A percentile compares a stretch with the other conserved stretches of the same genome.
phyloP scores from a whole-genome alignment of 129 eudicot genomes.

The Cynara cardunculus region DNA sequence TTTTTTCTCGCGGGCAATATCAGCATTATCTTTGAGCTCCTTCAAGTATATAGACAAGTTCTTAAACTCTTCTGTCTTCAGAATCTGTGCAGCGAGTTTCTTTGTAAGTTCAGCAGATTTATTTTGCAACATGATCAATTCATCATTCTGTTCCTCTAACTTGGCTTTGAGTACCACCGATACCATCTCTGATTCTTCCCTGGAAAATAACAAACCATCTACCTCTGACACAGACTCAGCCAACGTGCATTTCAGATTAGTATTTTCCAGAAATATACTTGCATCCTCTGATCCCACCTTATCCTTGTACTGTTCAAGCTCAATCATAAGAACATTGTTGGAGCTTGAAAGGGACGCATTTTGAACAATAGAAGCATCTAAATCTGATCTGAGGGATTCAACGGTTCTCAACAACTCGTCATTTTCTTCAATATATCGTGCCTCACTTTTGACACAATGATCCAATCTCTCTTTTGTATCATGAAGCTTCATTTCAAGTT shows the following conservation, averaged over 20 bases:
- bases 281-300: conserved; percentile 22
- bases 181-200: conserved; percentile 50
- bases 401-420: background rate
- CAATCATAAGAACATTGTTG: conserved; percentile 11
- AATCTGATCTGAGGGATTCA: conserved; percentile 37
- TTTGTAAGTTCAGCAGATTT: conserved; percentile 41
- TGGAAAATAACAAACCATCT: conserved; percentile 31
- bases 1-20: conserved; percentile 62
- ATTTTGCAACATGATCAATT: conserved; percentile 34
- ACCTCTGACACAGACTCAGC: conserved; percentile 31
- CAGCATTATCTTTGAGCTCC: conserved; percentile 86
- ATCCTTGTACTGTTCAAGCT: conserved; percentile 36
- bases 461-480: conserved; percentile 8
- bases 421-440: conserved; percentile 7
- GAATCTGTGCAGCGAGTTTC: conserved; percentile 72
- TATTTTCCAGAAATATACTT: conserved; percentile 17
- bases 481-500: conserved; percentile 13
- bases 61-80: conserved; percentile 84
- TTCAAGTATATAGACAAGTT: conserved; percentile 74
- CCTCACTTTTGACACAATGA: background rate
- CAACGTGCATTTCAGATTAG: conserved; percentile 22
- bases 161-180: conserved; percentile 49
- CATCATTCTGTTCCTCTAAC: conserved; percentile 50
- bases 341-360: conserved; percentile 39
- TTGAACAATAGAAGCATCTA: conserved; percentile 40